Evolutionary conservation across 1,284 basidiomycete genomes (phyloP).

Genomic region (Ustilago shanxiensis): DNA sequence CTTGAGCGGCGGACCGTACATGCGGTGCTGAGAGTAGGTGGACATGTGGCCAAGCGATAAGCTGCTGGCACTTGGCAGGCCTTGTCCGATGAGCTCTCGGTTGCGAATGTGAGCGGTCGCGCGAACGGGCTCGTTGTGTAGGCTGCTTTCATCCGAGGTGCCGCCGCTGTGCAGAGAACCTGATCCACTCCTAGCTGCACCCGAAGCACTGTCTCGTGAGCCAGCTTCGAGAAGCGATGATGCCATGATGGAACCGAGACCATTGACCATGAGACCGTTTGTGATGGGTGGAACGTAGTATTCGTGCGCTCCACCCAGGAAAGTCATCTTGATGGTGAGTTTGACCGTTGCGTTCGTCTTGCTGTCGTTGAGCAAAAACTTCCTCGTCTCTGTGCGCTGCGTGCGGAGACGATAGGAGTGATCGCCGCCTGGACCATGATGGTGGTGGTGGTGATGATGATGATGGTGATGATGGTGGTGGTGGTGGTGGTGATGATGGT

Average conservation of each 20-base stretch:
- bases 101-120: slow-evolving; percentile 24
- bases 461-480: slow-evolving; percentile 50
- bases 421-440: slow-evolving; percentile 29
- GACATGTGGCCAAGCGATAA: slow-evolving; percentile 29
- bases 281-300: slow-evolving; percentile 74
- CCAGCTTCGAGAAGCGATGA: slow-evolving; percentile 20
- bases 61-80: slow-evolving; percentile 41
- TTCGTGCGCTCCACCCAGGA: slow-evolving; percentile 75
- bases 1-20: slow-evolving; percentile 42
- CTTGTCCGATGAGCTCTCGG: slow-evolving; percentile 19
- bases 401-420: slow-evolving; percentile 36
- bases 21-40: slow-evolving; percentile 21
- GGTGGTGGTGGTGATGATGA: slow-evolving; percentile 44
- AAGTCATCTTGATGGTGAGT: slow-evolving; percentile 77
- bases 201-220: background rate
- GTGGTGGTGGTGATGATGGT: slow-evolving; percentile 50
- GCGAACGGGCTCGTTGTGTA: slow-evolving; percentile 31
- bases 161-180: slow-evolving; percentile 19
- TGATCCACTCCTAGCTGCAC: slow-evolving; percentile 3
- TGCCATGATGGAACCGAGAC: slow-evolving; percentile 30
- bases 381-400: slow-evolving; percentile 74
- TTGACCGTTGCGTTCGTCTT: slow-evolving; percentile 83
- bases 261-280: slow-evolving; percentile 57
- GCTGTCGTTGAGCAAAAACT: slow-evolving; percentile 80
- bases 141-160: slow-evolving; percentile 38